These are phyloP conservation scores for Forsythia viridissima DNA, from an alignment of 257 asterid genomes.

Conservation along the genomic window DNA sequence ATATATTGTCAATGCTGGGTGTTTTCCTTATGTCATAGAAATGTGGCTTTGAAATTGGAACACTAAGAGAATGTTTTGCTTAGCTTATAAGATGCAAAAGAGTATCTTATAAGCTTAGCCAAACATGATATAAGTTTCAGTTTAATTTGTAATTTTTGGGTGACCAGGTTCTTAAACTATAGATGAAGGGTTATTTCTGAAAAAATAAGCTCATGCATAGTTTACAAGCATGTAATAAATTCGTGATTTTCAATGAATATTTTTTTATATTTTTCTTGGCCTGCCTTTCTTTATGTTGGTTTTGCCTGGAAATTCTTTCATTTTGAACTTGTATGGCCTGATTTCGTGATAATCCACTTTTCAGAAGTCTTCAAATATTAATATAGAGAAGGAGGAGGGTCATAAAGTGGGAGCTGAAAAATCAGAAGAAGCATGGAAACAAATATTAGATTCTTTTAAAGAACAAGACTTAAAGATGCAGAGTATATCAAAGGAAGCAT, in stretches of 20 bases:
- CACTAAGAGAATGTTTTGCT: not conserved
- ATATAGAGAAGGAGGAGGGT: slow-evolving; percentile 47
- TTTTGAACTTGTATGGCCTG: not conserved
- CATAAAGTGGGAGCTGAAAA: slow-evolving; percentile 47
- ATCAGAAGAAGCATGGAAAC: slow-evolving; percentile 75
- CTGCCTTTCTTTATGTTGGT: not conserved
- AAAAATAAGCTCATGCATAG: not conserved
- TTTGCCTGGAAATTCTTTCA: not conserved
- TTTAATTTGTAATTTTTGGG: not conserved
- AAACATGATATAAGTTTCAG: not conserved
- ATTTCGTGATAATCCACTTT: slow-evolving; percentile 17
- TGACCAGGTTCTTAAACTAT: not conserved
- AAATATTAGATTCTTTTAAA: slow-evolving; percentile 67
- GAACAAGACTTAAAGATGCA: slow-evolving; percentile 78
- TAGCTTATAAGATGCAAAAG: too few relatives aligned
- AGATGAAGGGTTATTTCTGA: not conserved
- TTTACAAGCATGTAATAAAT: not conserved
- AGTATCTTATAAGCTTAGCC: not conserved
- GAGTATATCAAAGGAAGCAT: slow-evolving; percentile 73
- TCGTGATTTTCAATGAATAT: not conserved
- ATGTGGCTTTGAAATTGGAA: not conserved
- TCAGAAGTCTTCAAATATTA: slow-evolving; percentile 66
- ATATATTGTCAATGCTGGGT: not conserved
- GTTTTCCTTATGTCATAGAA: not conserved
- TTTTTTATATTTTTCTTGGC: not conserved